Evolutionary conservation across 2,329 filamentous ascomycete species (phyloP).

Genomic region (Talaromyces funiculosus): DNA sequence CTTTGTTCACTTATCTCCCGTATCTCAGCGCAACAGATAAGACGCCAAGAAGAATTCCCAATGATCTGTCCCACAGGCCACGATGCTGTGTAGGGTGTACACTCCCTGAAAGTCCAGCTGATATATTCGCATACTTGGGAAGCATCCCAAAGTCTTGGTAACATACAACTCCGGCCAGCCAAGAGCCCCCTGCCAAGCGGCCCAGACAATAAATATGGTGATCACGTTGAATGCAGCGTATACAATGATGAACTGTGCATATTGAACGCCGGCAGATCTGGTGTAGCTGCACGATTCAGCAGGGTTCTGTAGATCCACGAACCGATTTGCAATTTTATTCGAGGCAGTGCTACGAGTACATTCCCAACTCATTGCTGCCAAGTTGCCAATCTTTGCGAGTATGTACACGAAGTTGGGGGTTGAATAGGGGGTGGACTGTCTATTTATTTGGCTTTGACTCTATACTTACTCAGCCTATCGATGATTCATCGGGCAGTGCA

Average conservation of each 20-base stretch:
- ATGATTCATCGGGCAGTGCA: not conserved
- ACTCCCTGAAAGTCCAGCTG: not conserved
- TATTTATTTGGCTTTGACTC: not conserved
- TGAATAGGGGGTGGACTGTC: not conserved
- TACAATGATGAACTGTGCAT: not conserved
- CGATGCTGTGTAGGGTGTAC: not conserved
- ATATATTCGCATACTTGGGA: not conserved
- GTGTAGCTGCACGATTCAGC: not conserved
- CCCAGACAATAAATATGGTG: constrained; percentile 11
- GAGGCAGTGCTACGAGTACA: not conserved
- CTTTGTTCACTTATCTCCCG: not conserved
- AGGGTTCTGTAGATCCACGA: not conserved
- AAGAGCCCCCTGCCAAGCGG: constrained; percentile 8
- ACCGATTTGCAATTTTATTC: not conserved
- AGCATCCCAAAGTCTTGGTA: constrained; percentile 3
- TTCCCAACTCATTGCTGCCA: not conserved
- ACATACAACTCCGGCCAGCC: not conserved
- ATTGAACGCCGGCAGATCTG: not conserved
- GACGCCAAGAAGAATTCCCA: constrained; percentile 2
- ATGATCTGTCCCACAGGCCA: not conserved
- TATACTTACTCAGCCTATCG: not conserved
- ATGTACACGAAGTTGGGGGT: not conserved
- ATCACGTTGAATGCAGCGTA: not conserved
- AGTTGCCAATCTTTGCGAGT: not conserved
- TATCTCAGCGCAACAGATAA: not conserved